Evolutionary conservation across 345 rosid species (phyloP).

Genomic region (Euphorbia tirucalli): DNA sequence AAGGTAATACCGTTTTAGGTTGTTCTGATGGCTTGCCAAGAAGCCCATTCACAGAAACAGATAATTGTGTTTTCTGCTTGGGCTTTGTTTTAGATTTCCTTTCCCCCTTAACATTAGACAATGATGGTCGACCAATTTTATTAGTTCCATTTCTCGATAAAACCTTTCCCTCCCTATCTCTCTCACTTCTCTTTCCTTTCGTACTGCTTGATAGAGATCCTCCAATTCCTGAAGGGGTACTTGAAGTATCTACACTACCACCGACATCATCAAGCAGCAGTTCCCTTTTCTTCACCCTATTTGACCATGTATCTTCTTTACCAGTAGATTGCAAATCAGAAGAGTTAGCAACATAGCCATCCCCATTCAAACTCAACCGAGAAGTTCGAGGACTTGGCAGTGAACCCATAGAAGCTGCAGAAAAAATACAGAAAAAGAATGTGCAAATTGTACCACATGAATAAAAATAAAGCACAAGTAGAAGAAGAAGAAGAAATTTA

Average conservation of each 20-base stretch:
- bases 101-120: slow-evolving; percentile 74
- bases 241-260: slow-evolving; percentile 35
- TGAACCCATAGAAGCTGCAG: slow-evolving; percentile 64
- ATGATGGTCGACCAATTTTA: slow-evolving; percentile 73
- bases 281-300: slow-evolving; percentile 84
- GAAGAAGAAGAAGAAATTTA: not conserved
- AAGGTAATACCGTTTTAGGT: slow-evolving; percentile 44
- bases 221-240: slow-evolving; percentile 47
- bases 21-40: slow-evolving; percentile 60
- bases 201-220: slow-evolving; percentile 66
- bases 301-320: slow-evolving; percentile 69
- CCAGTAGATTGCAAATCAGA: slow-evolving; percentile 42
- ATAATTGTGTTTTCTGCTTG: slow-evolving; percentile 81
- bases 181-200: slow-evolving; percentile 94
- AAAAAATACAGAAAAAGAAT: slow-evolving; percentile 26
- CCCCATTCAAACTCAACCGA: slow-evolving; percentile 45
- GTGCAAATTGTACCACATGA: slow-evolving; percentile 3
- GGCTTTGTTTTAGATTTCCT: slow-evolving; percentile 87
- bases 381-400: slow-evolving; percentile 49
- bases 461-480: not conserved
- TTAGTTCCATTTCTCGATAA: slow-evolving; percentile 63
- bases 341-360: slow-evolving; percentile 42
- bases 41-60: slow-evolving; percentile 72
- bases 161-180: slow-evolving; percentile 91
- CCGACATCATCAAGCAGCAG: slow-evolving; percentile 83